Conservation (phyloP, 345 rosid genomes). For the Hibiscus tridactylites region DNA sequence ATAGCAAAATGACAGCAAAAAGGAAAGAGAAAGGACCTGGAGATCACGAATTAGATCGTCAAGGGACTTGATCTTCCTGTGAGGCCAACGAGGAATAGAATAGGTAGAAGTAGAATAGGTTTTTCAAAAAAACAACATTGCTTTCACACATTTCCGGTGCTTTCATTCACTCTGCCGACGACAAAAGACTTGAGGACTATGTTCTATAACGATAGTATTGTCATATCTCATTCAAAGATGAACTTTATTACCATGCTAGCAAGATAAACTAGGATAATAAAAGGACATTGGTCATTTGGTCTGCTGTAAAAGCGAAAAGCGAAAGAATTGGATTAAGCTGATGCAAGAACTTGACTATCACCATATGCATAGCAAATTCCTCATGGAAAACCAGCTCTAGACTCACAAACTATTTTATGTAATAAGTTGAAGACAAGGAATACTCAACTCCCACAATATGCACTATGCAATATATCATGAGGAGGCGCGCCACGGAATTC, state of each 20-base stretch:
- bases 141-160: not conserved
- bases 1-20: too few relatives aligned
- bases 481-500: too few relatives aligned
- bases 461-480: not conserved
- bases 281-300: conserved; percentile 34
- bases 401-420: not conserved
- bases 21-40: conserved; percentile 28
- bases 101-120: too few relatives aligned
- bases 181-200: not conserved
- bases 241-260: not conserved
- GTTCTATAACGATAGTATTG: not conserved
- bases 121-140: too few relatives aligned
- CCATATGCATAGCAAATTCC: not conserved
- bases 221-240: not conserved
- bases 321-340: not conserved
- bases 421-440: not conserved
- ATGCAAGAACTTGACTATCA: not conserved
- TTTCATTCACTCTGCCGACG: not conserved
- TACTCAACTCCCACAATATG: not conserved
- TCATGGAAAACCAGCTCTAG: not conserved
- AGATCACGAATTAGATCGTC: conserved; percentile 53
- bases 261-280: not conserved
- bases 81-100: conserved; percentile 9
- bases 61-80: conserved; percentile 60
- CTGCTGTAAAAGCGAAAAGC: too few relatives aligned